Evolutionary conservation across 768 basidiomycete genomes (phyloP).

Genomic region (Tricholoma matsutake): DNA sequence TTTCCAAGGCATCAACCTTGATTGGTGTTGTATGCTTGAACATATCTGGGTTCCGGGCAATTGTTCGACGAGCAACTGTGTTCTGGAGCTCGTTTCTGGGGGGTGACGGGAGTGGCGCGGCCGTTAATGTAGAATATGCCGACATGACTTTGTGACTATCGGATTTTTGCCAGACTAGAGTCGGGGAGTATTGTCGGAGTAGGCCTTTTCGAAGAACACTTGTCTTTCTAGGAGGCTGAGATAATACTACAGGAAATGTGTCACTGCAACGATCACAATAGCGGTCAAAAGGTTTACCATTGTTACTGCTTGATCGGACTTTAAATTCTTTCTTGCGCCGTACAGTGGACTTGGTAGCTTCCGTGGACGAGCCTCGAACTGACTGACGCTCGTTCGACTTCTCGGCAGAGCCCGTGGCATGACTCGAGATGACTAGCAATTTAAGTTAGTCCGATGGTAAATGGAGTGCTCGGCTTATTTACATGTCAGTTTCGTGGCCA

Average conservation of each 20-base stretch:
- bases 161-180: not conserved
- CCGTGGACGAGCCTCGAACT: not conserved
- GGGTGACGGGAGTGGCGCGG: conserved; percentile 13
- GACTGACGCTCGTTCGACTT: not conserved
- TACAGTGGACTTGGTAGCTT: not conserved
- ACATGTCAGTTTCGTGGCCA: not conserved
- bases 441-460: not conserved
- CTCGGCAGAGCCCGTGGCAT: not conserved
- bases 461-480: not conserved
- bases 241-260: not conserved
- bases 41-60: conserved; percentile 18
- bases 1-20: conserved; percentile 10
- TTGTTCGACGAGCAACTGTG: conserved; percentile 14
- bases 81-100: conserved; percentile 17
- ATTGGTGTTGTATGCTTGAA: conserved; percentile 35
- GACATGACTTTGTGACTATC: not conserved
- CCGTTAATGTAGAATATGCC: conserved; percentile 6
- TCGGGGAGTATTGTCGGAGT: not conserved
- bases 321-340: not conserved
- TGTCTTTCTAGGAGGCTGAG: not conserved
- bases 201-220: not conserved
- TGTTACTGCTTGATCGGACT: not conserved
- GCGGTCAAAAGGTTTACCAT: not conserved
- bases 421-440: not conserved
- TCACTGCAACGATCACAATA: not conserved